These are phyloP conservation scores for Phaeosphaeria sp. DNA, from an alignment of 2,329 filamentous ascomycete genomes.

Conservation along the genomic window DNA sequence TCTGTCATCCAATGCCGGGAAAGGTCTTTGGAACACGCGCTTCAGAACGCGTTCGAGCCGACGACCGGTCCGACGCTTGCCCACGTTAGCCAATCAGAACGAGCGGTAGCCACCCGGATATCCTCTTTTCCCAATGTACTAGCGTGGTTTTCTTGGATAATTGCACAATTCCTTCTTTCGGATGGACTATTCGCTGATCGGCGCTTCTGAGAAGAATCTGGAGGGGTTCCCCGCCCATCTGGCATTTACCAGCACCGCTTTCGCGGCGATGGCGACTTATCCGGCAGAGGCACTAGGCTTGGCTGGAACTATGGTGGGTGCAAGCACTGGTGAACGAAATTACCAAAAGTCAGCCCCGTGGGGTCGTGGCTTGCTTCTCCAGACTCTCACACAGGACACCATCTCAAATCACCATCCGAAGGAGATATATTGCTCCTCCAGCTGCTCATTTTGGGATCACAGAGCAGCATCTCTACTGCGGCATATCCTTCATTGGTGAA, in stretches of 20 bases:
- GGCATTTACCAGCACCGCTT: constrained; percentile 1
- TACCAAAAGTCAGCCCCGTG: constrained; percentile 15
- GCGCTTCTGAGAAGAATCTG: constrained; percentile 3
- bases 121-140: constrained; percentile 15
- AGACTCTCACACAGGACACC: constrained; percentile 15
- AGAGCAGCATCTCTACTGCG: not conserved
- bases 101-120: constrained; percentile 11
- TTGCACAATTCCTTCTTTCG: not conserved
- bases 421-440: constrained; percentile 14
- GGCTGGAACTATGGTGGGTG: not conserved
- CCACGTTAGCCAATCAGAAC: constrained; percentile 9
- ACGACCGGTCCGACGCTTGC: constrained; percentile 1
- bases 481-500: not conserved
- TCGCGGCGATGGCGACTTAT: constrained; percentile 3
- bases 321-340: constrained; percentile 4
- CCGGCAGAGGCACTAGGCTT: constrained; percentile 12
- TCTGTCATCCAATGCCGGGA: constrained; percentile 10
- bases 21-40: constrained; percentile 13
- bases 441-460: constrained; percentile 5
- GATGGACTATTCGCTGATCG: constrained; percentile 8
- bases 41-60: constrained; percentile 6
- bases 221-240: not conserved
- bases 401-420: constrained; percentile 6
- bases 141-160: constrained; percentile 6
- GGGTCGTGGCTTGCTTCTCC: constrained; percentile 30